These are phyloP conservation scores for Fagus sylvatica DNA, from an alignment of 306 rosid species.

Conservation along the genomic window DNA sequence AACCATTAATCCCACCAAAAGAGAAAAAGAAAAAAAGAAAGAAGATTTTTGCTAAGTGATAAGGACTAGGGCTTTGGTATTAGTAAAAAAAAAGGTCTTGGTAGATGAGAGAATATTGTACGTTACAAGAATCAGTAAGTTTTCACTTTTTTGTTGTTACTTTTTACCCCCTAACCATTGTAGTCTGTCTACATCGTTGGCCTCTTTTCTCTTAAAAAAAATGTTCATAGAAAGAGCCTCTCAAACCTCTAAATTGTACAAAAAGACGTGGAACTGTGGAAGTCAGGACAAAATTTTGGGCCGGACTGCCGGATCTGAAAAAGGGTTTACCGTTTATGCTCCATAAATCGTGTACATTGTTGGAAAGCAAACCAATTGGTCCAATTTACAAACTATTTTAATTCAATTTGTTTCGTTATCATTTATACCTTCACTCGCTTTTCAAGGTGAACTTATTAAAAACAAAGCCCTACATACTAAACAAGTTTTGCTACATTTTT, in stretches of 20 bases:
- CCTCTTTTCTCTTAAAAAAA: neutral
- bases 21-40: neutral
- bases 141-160: constrained; percentile 3
- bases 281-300: neutral
- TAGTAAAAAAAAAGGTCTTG: too few species aligned
- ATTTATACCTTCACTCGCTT: too few species aligned
- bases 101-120: constrained; percentile 25
- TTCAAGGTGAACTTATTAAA: too few species aligned
- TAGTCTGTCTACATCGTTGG: neutral
- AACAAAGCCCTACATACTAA: too few species aligned
- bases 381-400: too few species aligned
- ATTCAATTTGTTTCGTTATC: too few species aligned
- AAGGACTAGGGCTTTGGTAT: neutral
- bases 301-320: neutral
- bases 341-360: neutral
- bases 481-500: too few species aligned
- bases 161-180: neutral
- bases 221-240: neutral
- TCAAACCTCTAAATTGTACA: too few species aligned
- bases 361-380: too few species aligned
- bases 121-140: constrained; percentile 7
- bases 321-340: too few species aligned
- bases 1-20: too few species aligned
- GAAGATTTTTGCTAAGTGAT: neutral
- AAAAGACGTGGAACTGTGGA: neutral